These are phyloP conservation scores for Diplodia corticola DNA, from an alignment of 2,329 filamentous ascomycete species.

Conservation along the genomic window DNA sequence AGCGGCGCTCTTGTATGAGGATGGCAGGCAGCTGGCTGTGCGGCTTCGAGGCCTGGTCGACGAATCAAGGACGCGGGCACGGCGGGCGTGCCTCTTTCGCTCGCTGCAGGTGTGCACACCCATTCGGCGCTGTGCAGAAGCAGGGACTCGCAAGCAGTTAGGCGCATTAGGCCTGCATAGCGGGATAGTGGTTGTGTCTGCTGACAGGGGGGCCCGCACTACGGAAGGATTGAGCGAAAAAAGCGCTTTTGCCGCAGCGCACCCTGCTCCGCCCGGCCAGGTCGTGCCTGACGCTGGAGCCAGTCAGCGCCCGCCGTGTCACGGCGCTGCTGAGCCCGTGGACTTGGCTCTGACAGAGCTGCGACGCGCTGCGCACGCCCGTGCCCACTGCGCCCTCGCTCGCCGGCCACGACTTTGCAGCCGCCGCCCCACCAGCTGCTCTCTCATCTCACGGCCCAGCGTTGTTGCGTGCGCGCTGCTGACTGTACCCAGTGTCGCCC, in stretches of 20 bases:
- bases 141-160: constrained; percentile 18
- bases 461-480: constrained; percentile 12
- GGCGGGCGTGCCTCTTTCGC: constrained; percentile 18
- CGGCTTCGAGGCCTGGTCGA: constrained; percentile 10
- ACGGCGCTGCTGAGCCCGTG: background rate
- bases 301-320: constrained; percentile 9
- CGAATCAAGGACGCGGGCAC: constrained; percentile 16
- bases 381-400: background rate
- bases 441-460: background rate
- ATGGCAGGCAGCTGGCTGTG: constrained; percentile 12
- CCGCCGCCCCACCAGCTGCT: background rate
- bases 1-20: constrained; percentile 22
- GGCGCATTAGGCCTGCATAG: constrained; percentile 20
- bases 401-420: constrained; percentile 15
- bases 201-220: constrained; percentile 1
- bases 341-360: constrained; percentile 7
- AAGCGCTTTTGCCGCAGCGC: constrained; percentile 10
- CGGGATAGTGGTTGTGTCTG: constrained; percentile 20
- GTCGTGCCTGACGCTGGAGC: constrained; percentile 4
- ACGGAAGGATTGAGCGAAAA: constrained; percentile 1
- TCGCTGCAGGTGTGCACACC: constrained; percentile 20
- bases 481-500: background rate
- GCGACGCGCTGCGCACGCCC: constrained; percentile 4
- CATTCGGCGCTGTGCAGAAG: constrained; percentile 15
- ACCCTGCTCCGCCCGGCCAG: constrained; percentile 2